Evolutionary conservation across 441 rosid genomes (phyloP), one percentile per base, ranked within the genome.

Genomic region (Syzygium malaccense): DNA sequence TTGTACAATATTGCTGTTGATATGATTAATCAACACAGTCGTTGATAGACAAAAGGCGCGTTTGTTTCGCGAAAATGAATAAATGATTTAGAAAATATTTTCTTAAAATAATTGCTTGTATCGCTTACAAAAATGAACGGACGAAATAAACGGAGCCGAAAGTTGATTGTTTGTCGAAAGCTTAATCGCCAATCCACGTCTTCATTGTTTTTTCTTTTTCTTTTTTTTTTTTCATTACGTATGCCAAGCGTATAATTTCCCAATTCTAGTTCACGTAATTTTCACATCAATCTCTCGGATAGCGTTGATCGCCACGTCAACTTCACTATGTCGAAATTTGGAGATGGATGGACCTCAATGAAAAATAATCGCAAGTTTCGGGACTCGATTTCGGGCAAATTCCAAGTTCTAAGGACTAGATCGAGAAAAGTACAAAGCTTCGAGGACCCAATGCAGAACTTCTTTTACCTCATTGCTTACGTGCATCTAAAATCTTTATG

Each of bases 141-240:
- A 45, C 2, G 48, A 7, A 0, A 45, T 7, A 45, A 45, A 45
- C 48, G 2, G 48, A 45, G 48, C 48, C 48, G 48, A 45, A 45
- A 7, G 48, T 45, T 45, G 2, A 45, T 45, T 45, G 9, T 45
- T 45, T 45, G 9, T 45, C 41, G 2, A 68, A 33, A 68, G 4
- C 78, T 25, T 9, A 9, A 66, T 18, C 6, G 2, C 0, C 5
- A 1, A 2, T 18, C 7, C 45, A 8, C 45, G 3, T 18, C 18
- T 32, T 32, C 45, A 18, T 9, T 3, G 12, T 64, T 17, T 18
- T 30, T 30, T 1, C 11, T 64, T 64, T 8, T 30, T 30, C 1
- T 25, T 64, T 64, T 25, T 64, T n/a, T n/a, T 64, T 14, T 1
- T 37, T 18, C 0, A 0, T 17, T 32, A 18, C 3, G 18, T 4